A percentile compares a stretch with the other conserved stretches of the same genome.
These are phyloP conservation scores for Cytospora schulzeri DNA, from an alignment of 2,329 filamentous ascomycete species.

Conservation along the genomic window DNA sequence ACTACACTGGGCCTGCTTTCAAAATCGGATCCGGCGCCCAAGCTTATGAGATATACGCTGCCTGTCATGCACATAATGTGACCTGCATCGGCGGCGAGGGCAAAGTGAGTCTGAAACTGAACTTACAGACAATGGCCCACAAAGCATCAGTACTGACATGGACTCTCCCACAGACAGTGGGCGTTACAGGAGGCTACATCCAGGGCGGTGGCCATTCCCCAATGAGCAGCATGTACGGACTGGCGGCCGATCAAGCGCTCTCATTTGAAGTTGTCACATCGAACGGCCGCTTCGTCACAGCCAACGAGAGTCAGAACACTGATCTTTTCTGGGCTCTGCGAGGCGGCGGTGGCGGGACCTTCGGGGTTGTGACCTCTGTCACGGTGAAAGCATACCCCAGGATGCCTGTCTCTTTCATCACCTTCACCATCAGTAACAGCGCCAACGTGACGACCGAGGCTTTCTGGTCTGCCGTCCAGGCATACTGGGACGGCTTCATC, in stretches of 20 bases:
- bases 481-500: constrained; percentile 49
- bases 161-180: constrained; percentile 44
- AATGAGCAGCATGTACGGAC: constrained; percentile 50
- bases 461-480: constrained; percentile 52
- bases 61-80: constrained; percentile 1
- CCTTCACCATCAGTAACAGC: constrained; percentile 42
- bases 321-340: constrained; percentile 54
- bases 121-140: background rate
- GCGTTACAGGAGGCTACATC: constrained; percentile 50
- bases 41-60: constrained; percentile 11
- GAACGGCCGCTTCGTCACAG: constrained; percentile 44
- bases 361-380: constrained; percentile 37
- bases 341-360: constrained; percentile 43
- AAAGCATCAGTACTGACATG: background rate
- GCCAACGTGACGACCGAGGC: constrained; percentile 52
- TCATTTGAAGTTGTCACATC: constrained; percentile 50
- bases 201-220: constrained; percentile 58
- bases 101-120: constrained; percentile 1
- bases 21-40: constrained; percentile 32
- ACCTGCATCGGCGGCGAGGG: constrained; percentile 13
- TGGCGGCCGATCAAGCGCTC: constrained; percentile 51
- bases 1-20: constrained; percentile 51
- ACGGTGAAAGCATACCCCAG: constrained; percentile 33
- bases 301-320: constrained; percentile 41
- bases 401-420: constrained; percentile 27